Evolutionary conservation across 352 stramenopile genomes (phyloP), one percentile per base, ranked within the genome.

Genomic region (Globisporangium alternatum): DNA sequence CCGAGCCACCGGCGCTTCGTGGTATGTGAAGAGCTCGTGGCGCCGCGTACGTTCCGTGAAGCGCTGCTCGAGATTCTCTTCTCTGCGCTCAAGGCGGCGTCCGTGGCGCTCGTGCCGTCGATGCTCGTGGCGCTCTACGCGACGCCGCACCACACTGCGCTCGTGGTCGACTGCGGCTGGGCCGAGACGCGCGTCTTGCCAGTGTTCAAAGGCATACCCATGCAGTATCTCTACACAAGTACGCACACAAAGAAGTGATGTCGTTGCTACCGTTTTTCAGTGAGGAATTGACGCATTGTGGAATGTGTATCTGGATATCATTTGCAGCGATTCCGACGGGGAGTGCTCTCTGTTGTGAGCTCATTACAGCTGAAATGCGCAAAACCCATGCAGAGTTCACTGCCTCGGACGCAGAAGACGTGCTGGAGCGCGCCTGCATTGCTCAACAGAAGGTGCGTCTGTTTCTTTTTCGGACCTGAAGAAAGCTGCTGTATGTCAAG

Each of bases 111-210:
- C 37, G 80, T 91, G 64, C 87, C 87, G 7, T 78, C 81, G 10
- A 77, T 86, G 51, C 33, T 92, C 45, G 70, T 73, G 19, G 80
- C 83, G 56, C 62, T 94, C 55, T 92, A 92, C 54, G 81, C 80
- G 33, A 94, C 87, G 15, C 68, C 75, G 53, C 82, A 90, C 55
- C 79, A 91, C 64, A 91, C 87, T 22, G 83, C 84, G 53, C 66
- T 96, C 31, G 72, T 96, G 31, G 69, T 96, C 5, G 87, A 96
- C 65, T 92, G 81, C 56, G 87, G 87, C 2, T 93, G 80, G 75
- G 57, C 60, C 2, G 87, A 96, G 69, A 91, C 83, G 22, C 75
- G 85, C 9, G 33, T 96, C 22, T 54, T 96, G 10, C 87, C 87
- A 17, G 76, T 96, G 13, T 94, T 85, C 60, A 92, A 96, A 62